Percentiles rank a stretch among this genome's conserved stretches.
Evolutionary conservation across 148 eudicot genomes (phyloP).

Genomic region (Rhododendron griersonianum): DNA sequence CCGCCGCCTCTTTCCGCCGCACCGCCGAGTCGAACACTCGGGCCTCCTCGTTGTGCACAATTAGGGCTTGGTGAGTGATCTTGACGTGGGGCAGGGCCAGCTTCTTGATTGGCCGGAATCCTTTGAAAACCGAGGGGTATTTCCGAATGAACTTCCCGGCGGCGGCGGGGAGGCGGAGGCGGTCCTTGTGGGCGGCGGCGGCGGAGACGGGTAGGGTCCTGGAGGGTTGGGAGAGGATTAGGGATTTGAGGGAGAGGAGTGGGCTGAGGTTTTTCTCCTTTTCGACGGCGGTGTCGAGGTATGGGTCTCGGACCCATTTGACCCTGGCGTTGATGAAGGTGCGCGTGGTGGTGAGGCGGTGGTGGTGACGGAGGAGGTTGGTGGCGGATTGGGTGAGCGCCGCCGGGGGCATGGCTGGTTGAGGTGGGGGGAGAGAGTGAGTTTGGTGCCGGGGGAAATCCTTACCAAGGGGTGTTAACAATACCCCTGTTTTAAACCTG

Average conservation of each 20-base stretch:
- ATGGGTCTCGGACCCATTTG: constrained; percentile 69
- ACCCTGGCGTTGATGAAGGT: constrained; percentile 55
- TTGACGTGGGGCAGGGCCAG: constrained; percentile 40
- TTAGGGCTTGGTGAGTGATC: constrained; percentile 46
- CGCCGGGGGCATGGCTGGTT: not conserved
- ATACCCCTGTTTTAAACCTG: no score
- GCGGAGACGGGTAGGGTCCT: constrained; percentile 45
- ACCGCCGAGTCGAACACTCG: constrained; percentile 24
- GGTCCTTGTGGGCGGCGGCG: constrained; percentile 37
- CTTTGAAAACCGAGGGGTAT: constrained; percentile 57
- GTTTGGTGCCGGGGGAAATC: not conserved
- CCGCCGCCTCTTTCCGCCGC: constrained; percentile 34
- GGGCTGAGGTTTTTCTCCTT: constrained; percentile 59
- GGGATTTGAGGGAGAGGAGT: constrained; percentile 47
- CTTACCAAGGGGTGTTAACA: no score
- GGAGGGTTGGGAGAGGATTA: constrained; percentile 55
- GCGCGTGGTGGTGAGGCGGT: constrained; percentile 16
- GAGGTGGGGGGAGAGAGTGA: not conserved
- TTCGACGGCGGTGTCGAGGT: constrained; percentile 49
- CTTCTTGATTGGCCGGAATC: constrained; percentile 29
- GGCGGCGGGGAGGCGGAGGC: constrained; percentile 42
- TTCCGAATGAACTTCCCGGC: constrained; percentile 44
- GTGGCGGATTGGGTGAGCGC: constrained; percentile 2
- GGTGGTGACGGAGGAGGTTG: constrained; percentile 10
- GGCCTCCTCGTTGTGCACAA: constrained; percentile 45